Percentiles rank a stretch among this genome's conserved stretches.
Evolutionary conservation across 441 rosid species (phyloP).

Genomic region (Hura crepitans): DNA sequence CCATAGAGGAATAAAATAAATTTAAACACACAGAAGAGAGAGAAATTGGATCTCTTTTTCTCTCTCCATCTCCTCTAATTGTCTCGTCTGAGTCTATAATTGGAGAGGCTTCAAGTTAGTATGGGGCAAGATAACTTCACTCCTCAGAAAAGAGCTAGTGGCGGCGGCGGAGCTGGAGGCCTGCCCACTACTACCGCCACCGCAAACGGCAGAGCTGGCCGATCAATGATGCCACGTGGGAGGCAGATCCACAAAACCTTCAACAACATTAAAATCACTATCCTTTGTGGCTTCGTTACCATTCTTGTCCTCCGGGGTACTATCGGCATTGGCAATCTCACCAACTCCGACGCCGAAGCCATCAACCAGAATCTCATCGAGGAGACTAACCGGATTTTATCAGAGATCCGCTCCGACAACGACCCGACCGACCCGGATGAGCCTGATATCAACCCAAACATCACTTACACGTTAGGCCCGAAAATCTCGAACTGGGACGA

Average conservation of each 20-base stretch:
- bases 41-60: slow-evolving; percentile 11
- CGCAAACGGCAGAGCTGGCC: slow-evolving; percentile 36
- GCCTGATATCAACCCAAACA: slow-evolving; percentile 47
- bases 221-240: slow-evolving; percentile 46
- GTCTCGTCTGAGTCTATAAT: background rate
- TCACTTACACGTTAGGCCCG: slow-evolving; percentile 70
- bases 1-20: background rate
- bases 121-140: slow-evolving; percentile 63
- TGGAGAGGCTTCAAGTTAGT: background rate
- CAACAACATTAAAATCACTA: slow-evolving; percentile 93
- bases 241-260: slow-evolving; percentile 91
- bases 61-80: background rate
- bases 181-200: slow-evolving; percentile 39
- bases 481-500: slow-evolving; percentile 67
- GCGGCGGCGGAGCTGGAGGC: slow-evolving; percentile 33
- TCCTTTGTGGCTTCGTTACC: slow-evolving; percentile 90
- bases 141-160: slow-evolving; percentile 56
- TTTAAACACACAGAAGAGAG: slow-evolving; percentile 5
- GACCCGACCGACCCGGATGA: slow-evolving; percentile 58
- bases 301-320: slow-evolving; percentile 94
- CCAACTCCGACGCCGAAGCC: slow-evolving; percentile 70
- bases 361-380: slow-evolving; percentile 73
- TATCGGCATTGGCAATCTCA: slow-evolving; percentile 71
- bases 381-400: slow-evolving; percentile 77
- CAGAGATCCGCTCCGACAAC: slow-evolving; percentile 82